Conservation (phyloP, 345 rosid species). For the Eucalyptus sp. region DNA sequence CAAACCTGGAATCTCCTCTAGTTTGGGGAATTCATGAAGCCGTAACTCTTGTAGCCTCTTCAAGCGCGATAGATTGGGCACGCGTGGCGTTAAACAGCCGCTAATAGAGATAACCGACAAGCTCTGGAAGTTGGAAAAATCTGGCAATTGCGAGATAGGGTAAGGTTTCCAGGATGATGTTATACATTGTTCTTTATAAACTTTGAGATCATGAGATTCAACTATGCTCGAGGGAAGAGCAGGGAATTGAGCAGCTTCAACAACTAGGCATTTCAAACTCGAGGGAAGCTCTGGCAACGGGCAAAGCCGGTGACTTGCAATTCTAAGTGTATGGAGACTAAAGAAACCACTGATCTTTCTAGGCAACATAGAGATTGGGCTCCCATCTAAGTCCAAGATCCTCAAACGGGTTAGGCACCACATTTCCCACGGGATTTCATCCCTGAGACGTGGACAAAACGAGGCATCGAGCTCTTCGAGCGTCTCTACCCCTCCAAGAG, state of each 20-base stretch:
- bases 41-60: not conserved
- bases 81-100: not conserved
- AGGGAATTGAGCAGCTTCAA: not conserved
- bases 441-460: not conserved
- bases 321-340: not conserved
- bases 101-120: not conserved
- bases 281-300: not conserved
- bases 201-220: rapidly evolving
- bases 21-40: not conserved
- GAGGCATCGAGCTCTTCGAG: not conserved
- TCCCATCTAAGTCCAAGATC: not conserved
- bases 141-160: not conserved
- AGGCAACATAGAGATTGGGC: not conserved
- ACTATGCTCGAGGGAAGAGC: rapidly evolving
- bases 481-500: not conserved
- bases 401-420: not conserved
- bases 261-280: not conserved
- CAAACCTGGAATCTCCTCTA: not conserved
- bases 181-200: no score
- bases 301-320: not conserved
- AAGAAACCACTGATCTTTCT: not conserved
- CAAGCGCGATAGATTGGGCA: not conserved
- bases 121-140: not conserved
- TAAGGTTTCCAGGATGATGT: not conserved
- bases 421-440: not conserved